Base-by-base conservation (phyloP, 768 basidiomycete species). In the Termitomyces sp. region DNA sequence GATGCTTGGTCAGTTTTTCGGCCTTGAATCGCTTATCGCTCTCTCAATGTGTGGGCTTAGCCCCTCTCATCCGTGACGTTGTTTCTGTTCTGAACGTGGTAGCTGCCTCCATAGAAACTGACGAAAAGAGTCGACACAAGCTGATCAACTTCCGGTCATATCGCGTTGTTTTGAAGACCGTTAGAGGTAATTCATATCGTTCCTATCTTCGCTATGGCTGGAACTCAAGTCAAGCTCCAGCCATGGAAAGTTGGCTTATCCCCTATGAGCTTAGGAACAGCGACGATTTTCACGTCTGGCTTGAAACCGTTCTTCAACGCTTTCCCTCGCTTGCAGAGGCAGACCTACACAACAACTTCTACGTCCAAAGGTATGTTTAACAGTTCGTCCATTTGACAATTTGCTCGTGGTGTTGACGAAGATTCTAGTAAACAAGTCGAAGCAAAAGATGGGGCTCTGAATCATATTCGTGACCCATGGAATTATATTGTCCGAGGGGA, bases 221-320 rank as follows among this genome's bases (percentile, higher is more conserved):
- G 7, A 2, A 57, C 52, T 18, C 18, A 41, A 35, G 16, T 13
- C 4, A 7, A n/a, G 36, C 26, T 33, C 44, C 58, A 82, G 81
- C 68, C 3, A 77, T 83, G 74, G 80, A 83, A 58, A 73, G 71
- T 50, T 78, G 76, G 28, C 77, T 80, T 33, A 66, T 76, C 5
- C 75, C 75, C 4, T 82, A 80, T 59, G 70, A 72, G 5, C 72
- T 79, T 55, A 62, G 67, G 5, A 68, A 67, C 28, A 66, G 72
- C 32, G 66, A 72, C 18, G 69, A 69, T 18, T 70, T 81, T 54
- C 71, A 71, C 32, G 61, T 68, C 10, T 82, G 81, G 80, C 64
- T 82, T 16, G 68, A 63, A 30, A 59, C 53, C 7, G 54, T 61
- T 20, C 58, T 75, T 20, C 57, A 57, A n/a, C 57, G 30, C 14